Conservation (phyloP, 495 filamentous ascomycete species). For the Mycothermus thermophilus region DNA sequence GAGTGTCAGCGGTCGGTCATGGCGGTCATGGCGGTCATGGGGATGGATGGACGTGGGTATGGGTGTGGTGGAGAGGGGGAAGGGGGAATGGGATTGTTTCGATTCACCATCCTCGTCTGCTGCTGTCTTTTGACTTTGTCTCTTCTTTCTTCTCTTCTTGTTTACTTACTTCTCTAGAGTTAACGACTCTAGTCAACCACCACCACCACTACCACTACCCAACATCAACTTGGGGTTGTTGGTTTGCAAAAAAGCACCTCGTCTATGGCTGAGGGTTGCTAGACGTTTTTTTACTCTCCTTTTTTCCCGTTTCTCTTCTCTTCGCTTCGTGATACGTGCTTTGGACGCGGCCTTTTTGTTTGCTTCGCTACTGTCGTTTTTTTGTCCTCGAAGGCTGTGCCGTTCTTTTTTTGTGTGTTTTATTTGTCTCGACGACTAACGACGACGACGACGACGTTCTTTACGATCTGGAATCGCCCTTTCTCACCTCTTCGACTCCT, state of each 20-base stretch:
- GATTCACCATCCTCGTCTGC: too few species aligned
- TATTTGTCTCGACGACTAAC: not conserved
- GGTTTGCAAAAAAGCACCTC: not conserved
- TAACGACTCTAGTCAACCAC: too few species aligned
- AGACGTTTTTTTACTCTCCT: constrained; percentile 4
- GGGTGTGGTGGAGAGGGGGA: too few species aligned
- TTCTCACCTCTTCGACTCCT: constrained; percentile 1
- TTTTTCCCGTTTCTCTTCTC: constrained; percentile 9
- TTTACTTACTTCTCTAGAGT: too few species aligned
- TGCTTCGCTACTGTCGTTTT: too few species aligned
- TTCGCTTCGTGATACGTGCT: constrained; percentile 7
- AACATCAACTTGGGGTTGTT: not conserved
- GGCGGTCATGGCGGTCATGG: too few species aligned
- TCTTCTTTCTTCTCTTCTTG: too few species aligned
- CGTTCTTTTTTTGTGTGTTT: not conserved
- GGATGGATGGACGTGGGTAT: too few species aligned
- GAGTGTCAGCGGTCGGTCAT: too few species aligned
- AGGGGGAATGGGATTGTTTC: too few species aligned
- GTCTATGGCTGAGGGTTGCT: not conserved
- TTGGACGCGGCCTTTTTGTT: constrained; percentile 2
- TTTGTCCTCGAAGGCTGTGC: constrained; percentile 7
- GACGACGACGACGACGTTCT: not conserved
- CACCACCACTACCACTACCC: too few species aligned
- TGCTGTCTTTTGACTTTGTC: too few species aligned
- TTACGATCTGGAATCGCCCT: not conserved